Conservation (phyloP, 257 asterid species). For the Capsicum pubescens region DNA sequence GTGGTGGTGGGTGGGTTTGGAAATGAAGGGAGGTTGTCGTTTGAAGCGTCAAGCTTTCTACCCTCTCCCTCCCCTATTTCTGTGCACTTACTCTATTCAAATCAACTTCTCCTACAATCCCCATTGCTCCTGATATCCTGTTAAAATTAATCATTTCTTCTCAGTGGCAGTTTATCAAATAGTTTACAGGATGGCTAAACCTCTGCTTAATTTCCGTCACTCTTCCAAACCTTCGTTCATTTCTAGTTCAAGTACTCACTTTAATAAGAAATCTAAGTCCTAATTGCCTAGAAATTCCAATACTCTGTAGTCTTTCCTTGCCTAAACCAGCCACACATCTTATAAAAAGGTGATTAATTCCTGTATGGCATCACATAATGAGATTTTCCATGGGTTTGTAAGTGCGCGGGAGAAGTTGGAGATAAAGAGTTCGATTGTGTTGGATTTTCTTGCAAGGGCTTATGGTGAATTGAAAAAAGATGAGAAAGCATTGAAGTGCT, state of each 20-base stretch:
- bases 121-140: constrained; percentile 31
- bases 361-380: constrained; percentile 31
- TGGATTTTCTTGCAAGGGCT: constrained; percentile 57
- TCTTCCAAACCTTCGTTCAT: constrained; percentile 50
- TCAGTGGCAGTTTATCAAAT: constrained; percentile 73
- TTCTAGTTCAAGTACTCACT: constrained; percentile 39
- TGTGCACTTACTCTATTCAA: constrained; percentile 33
- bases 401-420: constrained; percentile 47
- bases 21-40: constrained; percentile 61
- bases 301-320: constrained; percentile 52
- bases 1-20: constrained; percentile 66
- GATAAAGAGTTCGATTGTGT: constrained; percentile 48
- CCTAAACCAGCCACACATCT: constrained; percentile 54
- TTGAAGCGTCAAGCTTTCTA: constrained; percentile 48
- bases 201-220: constrained; percentile 45
- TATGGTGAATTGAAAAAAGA: constrained; percentile 56
- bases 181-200: constrained; percentile 39
- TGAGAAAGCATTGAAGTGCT: constrained; percentile 48
- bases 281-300: constrained; percentile 39
- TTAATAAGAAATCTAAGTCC: constrained; percentile 44
- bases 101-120: background rate
- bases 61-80: constrained; percentile 20
- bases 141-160: constrained; percentile 41
- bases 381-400: constrained; percentile 48
- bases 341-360: constrained; percentile 44